phyloP scores from a whole-genome alignment of 192 early-diverging fungal species.

The Nowakowskiella sp. region DNA sequence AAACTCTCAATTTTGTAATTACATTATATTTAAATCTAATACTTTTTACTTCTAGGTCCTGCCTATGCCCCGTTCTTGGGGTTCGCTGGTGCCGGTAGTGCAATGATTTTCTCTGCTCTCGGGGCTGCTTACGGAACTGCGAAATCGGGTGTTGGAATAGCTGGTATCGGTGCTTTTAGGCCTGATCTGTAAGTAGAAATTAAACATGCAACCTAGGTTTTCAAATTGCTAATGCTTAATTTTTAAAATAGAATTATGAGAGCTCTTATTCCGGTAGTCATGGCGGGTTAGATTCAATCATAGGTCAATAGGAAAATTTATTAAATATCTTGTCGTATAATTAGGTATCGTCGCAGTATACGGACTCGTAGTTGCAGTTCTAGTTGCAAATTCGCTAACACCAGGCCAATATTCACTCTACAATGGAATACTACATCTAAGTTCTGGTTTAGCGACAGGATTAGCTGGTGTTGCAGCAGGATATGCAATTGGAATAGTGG shows the following conservation, averaged over 20 bases:
- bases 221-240: background rate
- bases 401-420: constrained; percentile 30
- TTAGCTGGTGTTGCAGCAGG: constrained; percentile 80
- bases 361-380: constrained; percentile 92
- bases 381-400: constrained; percentile 44
- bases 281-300: no score
- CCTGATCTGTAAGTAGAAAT: constrained; percentile 69
- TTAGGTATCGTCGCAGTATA: constrained; percentile 99
- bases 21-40: no score
- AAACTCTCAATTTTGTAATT: no score
- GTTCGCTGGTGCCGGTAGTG: constrained; percentile 80
- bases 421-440: constrained; percentile 70
- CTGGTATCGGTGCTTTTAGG: constrained; percentile 76
- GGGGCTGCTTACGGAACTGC: constrained; percentile 90
- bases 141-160: constrained; percentile 82
- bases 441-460: constrained; percentile 72
- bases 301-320: no score
- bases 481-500: constrained; percentile 85
- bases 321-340: constrained; percentile 1
- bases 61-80: constrained; percentile 94
- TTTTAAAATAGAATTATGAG: constrained; percentile 34
- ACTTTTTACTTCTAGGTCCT: no score
- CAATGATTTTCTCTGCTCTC: constrained; percentile 87
- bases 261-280: constrained; percentile 86
- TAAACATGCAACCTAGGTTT: constrained; percentile 8